Evolutionary conservation across 345 rosid species (phyloP).

Genomic region (Arabidopsis suecica): DNA sequence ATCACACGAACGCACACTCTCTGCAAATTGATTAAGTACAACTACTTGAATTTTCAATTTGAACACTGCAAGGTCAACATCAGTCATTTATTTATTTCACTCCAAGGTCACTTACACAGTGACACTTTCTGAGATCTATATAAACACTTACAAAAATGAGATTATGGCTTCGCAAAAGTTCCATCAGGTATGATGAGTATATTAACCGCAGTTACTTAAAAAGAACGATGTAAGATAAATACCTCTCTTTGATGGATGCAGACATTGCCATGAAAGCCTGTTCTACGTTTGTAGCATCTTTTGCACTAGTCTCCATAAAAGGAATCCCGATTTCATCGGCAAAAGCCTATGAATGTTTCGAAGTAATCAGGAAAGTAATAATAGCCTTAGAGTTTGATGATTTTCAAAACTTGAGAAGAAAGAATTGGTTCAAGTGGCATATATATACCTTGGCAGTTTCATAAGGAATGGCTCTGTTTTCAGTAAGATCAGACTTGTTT

Average conservation of each 20-base stretch:
- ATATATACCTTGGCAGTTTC: conserved; percentile 72
- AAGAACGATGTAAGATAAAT: background rate
- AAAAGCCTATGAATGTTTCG: conserved; percentile 55
- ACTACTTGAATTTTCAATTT: background rate
- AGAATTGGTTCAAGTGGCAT: background rate
- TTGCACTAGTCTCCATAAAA: conserved; percentile 88
- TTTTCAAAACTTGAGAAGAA: background rate
- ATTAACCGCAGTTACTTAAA: background rate
- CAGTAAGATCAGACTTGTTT: conserved; percentile 76
- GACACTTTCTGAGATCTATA: background rate
- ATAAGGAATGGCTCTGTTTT: conserved; percentile 70
- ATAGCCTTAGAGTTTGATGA: background rate
- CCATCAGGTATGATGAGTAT: conserved; percentile 14
- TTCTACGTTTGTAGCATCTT: conserved; percentile 71
- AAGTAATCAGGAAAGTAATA: background rate
- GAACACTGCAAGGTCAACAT: conserved; percentile 17
- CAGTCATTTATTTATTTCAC: background rate
- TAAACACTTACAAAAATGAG: background rate
- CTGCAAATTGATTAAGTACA: background rate
- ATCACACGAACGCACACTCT: conserved; percentile 1
- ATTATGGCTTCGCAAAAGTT: background rate
- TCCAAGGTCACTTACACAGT: background rate
- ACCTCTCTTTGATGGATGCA: conserved; percentile 76
- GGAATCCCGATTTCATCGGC: conserved; percentile 83
- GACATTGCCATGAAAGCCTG: conserved; percentile 89